phyloP scores from a whole-genome alignment of 352 stramenopile genomes.

The Pythium sukuiense region DNA sequence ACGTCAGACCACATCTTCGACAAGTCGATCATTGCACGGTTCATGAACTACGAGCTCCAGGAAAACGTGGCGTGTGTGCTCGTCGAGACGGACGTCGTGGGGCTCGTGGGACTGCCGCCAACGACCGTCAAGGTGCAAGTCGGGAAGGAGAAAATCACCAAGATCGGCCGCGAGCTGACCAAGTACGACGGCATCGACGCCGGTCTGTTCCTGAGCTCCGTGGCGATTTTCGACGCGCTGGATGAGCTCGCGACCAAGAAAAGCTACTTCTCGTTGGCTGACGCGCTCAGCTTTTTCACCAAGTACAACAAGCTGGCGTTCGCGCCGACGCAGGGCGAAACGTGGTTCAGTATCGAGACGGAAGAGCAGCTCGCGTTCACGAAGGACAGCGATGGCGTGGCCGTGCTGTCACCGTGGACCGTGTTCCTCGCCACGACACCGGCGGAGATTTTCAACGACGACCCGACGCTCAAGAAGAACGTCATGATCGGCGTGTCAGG shows the following conservation, averaged over 20 bases:
- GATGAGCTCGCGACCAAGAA: constrained; percentile 59
- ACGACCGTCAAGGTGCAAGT: constrained; percentile 69
- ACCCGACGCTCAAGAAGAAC: constrained; percentile 62
- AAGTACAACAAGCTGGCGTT: constrained; percentile 64
- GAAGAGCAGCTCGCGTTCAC: constrained; percentile 79
- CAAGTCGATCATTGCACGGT: constrained; percentile 59
- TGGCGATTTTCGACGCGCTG: constrained; percentile 67
- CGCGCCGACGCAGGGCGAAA: constrained; percentile 62
- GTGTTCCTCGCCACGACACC: constrained; percentile 73
- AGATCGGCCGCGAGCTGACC: constrained; percentile 55
- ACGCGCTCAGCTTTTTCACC: constrained; percentile 74
- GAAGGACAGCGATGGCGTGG: constrained; percentile 65
- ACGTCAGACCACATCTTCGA: constrained; percentile 42
- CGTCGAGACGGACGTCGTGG: constrained; percentile 66
- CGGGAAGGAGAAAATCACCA: constrained; percentile 53
- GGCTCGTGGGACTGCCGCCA: constrained; percentile 55
- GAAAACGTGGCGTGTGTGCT: constrained; percentile 70
- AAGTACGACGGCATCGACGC: constrained; percentile 70
- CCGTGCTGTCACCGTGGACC: constrained; percentile 71
- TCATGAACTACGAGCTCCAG: constrained; percentile 56
- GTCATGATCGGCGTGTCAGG: constrained; percentile 74
- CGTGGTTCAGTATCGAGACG: constrained; percentile 85
- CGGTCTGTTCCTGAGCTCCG: constrained; percentile 70
- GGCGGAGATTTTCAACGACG: constrained; percentile 30
- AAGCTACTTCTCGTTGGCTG: constrained; percentile 72